These are phyloP conservation scores for Laetiporus sulphureus DNA, from an alignment of 1,284 basidiomycete genomes.

Conservation along the genomic window DNA sequence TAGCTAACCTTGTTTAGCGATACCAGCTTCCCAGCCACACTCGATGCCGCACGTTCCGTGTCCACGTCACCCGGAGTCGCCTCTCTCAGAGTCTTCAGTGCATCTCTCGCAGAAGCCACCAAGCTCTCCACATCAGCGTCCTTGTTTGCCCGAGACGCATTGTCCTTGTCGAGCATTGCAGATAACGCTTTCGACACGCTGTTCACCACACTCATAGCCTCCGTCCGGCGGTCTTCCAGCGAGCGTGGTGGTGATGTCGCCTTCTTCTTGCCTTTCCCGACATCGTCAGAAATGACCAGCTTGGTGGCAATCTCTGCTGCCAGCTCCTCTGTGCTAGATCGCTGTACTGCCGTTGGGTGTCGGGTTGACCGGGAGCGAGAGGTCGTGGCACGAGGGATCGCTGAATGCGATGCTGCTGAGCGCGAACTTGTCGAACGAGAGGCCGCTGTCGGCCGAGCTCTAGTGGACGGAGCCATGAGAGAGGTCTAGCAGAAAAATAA, in stretches of 20 bases:
- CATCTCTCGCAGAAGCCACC: conserved; percentile 25
- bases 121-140: conserved; percentile 23
- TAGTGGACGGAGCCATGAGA: too few relatives aligned
- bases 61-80: conserved; percentile 45
- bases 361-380: too few relatives aligned
- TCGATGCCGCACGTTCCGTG: conserved; percentile 64
- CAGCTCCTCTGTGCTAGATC: conserved; percentile 20
- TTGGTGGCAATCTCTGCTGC: conserved; percentile 18
- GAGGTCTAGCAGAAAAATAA: too few relatives aligned
- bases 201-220: conserved; percentile 58
- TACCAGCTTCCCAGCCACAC: conserved; percentile 57
- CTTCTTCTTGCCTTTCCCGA: conserved; percentile 15
- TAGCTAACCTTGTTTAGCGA: conserved; percentile 55
- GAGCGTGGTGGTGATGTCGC: not conserved
- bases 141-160: conserved; percentile 15
- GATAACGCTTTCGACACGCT: conserved; percentile 51
- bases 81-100: conserved; percentile 40
- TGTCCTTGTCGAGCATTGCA: conserved; percentile 40
- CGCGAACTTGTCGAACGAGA: too few relatives aligned
- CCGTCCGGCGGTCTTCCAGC: conserved; percentile 19
- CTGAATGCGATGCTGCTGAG: too few relatives aligned
- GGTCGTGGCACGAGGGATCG: too few relatives aligned
- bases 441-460: too few relatives aligned
- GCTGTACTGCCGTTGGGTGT: too few relatives aligned
- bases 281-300: conserved; percentile 16